phyloP scores from a whole-genome alignment of 108 stramenopile genomes.

The Heterococcus sp. region DNA sequence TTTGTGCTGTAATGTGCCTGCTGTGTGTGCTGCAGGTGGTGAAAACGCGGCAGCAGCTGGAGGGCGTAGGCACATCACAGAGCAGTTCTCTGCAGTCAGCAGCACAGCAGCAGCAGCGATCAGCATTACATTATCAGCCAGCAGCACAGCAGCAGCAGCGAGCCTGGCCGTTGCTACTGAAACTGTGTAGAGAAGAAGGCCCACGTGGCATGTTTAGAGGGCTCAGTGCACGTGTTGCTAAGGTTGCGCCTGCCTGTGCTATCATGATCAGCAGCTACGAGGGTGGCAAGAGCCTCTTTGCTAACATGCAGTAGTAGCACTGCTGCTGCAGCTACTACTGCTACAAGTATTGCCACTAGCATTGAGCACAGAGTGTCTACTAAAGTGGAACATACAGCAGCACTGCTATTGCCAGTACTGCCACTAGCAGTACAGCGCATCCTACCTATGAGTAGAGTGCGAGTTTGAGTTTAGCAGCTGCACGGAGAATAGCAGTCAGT shows the following conservation, averaged over 20 bases:
- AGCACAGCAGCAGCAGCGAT: neutral
- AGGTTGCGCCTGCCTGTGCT: slow-evolving; percentile 90
- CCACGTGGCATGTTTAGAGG: slow-evolving; percentile 49
- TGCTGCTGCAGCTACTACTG: too few species aligned
- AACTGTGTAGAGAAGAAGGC: slow-evolving; percentile 37
- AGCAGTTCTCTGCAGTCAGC: neutral
- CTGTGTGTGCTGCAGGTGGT: slow-evolving; percentile 57
- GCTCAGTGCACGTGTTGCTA: slow-evolving; percentile 72
- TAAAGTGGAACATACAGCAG: too few species aligned
- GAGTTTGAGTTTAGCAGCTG: too few species aligned
- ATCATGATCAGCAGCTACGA: slow-evolving; percentile 92
- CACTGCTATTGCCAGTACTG: too few species aligned
- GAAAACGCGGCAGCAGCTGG: slow-evolving; percentile 80
- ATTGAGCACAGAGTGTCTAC: too few species aligned
- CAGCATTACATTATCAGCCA: slow-evolving; percentile 40
- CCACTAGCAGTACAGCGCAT: too few species aligned
- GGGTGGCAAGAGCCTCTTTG: slow-evolving; percentile 68
- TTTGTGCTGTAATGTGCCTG: too few species aligned
- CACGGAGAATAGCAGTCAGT: too few species aligned
- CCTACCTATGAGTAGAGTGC: too few species aligned
- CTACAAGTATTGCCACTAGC: too few species aligned
- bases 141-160: neutral
- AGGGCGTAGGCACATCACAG: neutral
- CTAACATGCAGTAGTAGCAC: too few species aligned
- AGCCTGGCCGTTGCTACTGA: slow-evolving; percentile 31